A percentile compares a stretch with the other conserved stretches of the same genome.
phyloP scores from a whole-genome alignment of 129 eudicot species.

The Flaveria robusta region DNA sequence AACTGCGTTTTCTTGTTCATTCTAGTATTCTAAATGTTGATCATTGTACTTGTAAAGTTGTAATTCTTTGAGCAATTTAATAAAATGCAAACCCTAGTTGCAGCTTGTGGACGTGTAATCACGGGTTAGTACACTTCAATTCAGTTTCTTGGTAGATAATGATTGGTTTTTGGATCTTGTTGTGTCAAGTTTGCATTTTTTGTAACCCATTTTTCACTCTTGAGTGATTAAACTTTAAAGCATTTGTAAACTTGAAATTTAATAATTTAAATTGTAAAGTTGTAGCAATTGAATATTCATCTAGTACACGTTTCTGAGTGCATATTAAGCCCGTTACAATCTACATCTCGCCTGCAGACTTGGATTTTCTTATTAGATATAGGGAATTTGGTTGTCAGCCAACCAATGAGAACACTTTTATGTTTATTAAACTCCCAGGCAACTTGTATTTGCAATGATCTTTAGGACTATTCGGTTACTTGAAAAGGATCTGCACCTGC shows the following conservation, averaged over 20 bases:
- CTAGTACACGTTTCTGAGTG: not conserved
- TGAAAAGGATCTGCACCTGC: constrained; percentile 3
- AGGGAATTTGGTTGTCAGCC: not conserved
- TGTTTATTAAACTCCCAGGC: not conserved
- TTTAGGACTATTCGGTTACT: not conserved
- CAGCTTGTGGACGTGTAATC: not conserved
- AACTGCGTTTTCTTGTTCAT: too few species aligned
- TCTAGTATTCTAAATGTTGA: too few species aligned
- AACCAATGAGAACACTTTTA: not conserved
- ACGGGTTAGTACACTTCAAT: not conserved
- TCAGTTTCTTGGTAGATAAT: not conserved
- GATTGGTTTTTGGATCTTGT: not conserved
- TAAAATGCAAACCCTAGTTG: too few species aligned
- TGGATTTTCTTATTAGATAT: constrained; percentile 16
- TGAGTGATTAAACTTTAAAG: not conserved
- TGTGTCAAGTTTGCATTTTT: constrained; percentile 6
- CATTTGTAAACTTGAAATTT: not conserved
- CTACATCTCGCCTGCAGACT: not conserved
- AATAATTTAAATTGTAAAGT: not conserved
- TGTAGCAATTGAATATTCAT: not conserved
- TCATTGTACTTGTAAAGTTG: too few species aligned
- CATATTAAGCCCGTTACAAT: not conserved
- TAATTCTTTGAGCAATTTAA: too few species aligned
- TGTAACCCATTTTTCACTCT: not conserved
- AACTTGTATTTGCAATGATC: constrained; percentile 9